These are phyloP conservation scores for Pseudogymnoascus sp. DNA, from an alignment of 2,329 filamentous ascomycete genomes.

Conservation along the genomic window DNA sequence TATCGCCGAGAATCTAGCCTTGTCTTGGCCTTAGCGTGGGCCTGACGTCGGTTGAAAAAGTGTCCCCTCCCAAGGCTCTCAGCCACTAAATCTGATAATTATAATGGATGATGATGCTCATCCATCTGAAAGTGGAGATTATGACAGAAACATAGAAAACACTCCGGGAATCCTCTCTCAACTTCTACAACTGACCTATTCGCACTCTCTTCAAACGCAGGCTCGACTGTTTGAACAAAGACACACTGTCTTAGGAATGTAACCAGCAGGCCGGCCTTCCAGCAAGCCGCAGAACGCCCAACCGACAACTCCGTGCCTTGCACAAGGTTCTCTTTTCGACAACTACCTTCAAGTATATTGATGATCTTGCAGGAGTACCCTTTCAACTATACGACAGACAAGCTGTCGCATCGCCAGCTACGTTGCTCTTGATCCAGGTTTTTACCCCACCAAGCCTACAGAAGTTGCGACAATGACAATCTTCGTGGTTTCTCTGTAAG, in stretches of 20 bases:
- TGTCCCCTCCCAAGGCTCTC: constrained; percentile 6
- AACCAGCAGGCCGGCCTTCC: constrained; percentile 3
- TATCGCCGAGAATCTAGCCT: constrained; percentile 3
- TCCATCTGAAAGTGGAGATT: constrained; percentile 7
- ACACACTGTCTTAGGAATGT: constrained; percentile 7
- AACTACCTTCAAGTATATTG: background rate
- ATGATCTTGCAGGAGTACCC: background rate
- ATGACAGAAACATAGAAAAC: constrained; percentile 4
- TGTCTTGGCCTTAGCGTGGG: constrained; percentile 3
- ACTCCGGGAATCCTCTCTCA: background rate
- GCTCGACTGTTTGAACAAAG: background rate
- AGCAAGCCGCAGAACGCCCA: background rate
- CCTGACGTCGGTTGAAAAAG: constrained; percentile 9
- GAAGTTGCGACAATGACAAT: constrained; percentile 42
- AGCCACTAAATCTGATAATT: constrained; percentile 9
- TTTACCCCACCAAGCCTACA: background rate
- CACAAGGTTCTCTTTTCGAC: background rate
- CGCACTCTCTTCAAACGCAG: background rate
- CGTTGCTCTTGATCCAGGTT: background rate
- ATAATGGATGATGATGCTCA: constrained; percentile 9
- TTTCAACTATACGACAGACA: background rate
- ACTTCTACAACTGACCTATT: background rate
- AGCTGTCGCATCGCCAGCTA: background rate
- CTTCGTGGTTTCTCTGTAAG: constrained; percentile 53
- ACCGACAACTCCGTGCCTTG: background rate